These are phyloP conservation scores for Camellia sinensis DNA, from an alignment of 148 eudicot species.

Conservation along the genomic window DNA sequence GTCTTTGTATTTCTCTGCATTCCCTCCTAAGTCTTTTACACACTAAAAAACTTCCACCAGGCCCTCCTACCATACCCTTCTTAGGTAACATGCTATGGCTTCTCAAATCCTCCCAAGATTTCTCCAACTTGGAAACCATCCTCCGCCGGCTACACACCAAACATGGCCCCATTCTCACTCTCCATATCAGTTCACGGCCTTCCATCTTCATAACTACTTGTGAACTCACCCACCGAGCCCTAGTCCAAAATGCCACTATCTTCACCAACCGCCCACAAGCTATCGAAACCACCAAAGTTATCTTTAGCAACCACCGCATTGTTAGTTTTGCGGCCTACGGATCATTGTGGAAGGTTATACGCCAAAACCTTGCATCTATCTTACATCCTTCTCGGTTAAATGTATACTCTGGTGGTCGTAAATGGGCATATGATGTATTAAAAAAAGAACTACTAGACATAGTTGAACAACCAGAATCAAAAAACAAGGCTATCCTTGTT, in stretches of 20 bases:
- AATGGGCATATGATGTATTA: slow-evolving; percentile 12
- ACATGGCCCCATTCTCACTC: slow-evolving; percentile 37
- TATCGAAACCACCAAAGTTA: slow-evolving; percentile 22
- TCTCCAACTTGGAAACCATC: slow-evolving; percentile 19
- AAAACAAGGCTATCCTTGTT: not conserved
- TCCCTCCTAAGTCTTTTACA: not conserved
- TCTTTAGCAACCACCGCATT: slow-evolving; percentile 33
- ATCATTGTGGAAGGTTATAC: slow-evolving; percentile 18
- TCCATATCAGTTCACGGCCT: slow-evolving; percentile 18
- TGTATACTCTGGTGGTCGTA: slow-evolving; percentile 7
- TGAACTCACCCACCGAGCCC: slow-evolving; percentile 34
- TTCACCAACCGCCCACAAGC: slow-evolving; percentile 39
- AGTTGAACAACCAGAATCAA: not conserved
- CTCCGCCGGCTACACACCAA: slow-evolving; percentile 18
- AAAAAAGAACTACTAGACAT: not conserved
- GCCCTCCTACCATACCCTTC: slow-evolving; percentile 21
- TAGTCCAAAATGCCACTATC: slow-evolving; percentile 30
- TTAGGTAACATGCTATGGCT: slow-evolving; percentile 14
- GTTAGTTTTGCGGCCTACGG: slow-evolving; percentile 40
- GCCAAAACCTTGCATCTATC: slow-evolving; percentile 13
- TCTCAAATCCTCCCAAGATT: slow-evolving; percentile 18
- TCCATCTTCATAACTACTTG: slow-evolving; percentile 26
- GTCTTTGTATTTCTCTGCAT: slow-evolving; percentile 3
- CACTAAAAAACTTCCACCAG: slow-evolving; percentile 11
- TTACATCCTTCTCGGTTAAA: slow-evolving; percentile 15